These are phyloP conservation scores for Diaporthe vexans DNA, from an alignment of 2,329 filamentous ascomycete genomes.

Conservation along the genomic window DNA sequence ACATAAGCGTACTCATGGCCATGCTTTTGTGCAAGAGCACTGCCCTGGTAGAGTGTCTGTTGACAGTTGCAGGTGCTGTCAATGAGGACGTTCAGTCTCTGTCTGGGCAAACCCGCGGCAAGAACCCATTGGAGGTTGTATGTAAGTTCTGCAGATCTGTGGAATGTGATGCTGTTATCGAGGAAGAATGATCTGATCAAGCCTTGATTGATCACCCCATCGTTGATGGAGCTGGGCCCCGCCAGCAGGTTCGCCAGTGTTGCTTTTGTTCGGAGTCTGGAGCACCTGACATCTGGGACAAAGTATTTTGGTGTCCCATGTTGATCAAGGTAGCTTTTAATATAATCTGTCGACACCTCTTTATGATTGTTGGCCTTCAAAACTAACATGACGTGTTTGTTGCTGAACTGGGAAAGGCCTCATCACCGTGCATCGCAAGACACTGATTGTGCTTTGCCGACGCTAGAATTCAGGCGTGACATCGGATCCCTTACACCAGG, in stretches of 20 bases:
- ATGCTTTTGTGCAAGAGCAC: not conserved
- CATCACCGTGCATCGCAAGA: not conserved
- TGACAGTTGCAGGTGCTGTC: slow-evolving; percentile 18
- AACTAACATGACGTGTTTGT: not conserved
- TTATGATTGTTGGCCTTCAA: not conserved
- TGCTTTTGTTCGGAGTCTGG: not conserved
- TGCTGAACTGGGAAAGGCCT: not conserved
- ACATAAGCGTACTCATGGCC: not conserved
- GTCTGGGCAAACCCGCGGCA: not conserved
- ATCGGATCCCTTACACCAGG: not conserved
- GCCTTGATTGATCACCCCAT: slow-evolving; percentile 14
- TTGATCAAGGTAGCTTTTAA: too few species aligned
- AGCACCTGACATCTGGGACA: slow-evolving; percentile 3
- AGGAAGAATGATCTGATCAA: slow-evolving; percentile 15
- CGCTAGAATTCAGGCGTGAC: not conserved
- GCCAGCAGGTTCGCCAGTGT: slow-evolving; percentile 5
- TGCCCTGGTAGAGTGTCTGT: slow-evolving; percentile 1
- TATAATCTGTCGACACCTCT: too few species aligned
- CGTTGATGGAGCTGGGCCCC: not conserved
- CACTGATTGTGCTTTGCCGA: too few species aligned
- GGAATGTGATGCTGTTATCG: not conserved
- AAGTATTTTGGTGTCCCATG: not conserved
- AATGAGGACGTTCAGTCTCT: not conserved
- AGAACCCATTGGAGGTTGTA: slow-evolving; percentile 13
- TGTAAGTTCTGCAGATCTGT: slow-evolving; percentile 11